Base-by-base conservation (phyloP, 2,329 filamentous ascomycete species). In the Sporothrix luriei region DNA sequence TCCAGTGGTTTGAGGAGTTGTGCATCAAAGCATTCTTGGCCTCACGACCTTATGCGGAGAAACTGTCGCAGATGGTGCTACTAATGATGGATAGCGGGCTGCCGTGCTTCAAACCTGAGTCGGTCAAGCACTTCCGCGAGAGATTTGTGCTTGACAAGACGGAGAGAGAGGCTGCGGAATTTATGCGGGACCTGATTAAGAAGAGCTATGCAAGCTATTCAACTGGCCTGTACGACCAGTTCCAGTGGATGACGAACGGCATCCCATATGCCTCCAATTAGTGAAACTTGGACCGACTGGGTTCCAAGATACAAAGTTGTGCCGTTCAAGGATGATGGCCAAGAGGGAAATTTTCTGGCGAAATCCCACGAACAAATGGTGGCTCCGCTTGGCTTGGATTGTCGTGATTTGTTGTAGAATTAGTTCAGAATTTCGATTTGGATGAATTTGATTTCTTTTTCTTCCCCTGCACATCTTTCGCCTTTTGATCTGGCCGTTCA, bases 81-180 rank as follows among this genome's bases (percentile, higher is more conserved):
- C 85, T 97, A 77, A 99, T 99, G 96, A 89, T 98, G 82, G 95
- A 97, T 77, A 95, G 91, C 74, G 95, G 95, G 0, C 80, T 99
- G 75, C 95, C 95, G 7, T 99, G 95, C 82, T 99, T 99, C 85
- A 98, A 97, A 80, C 94, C 94, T 0, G 92, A 97, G 79, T 97
- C 91, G 14, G 90, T 99, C 72, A 88, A 91, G 79, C 93, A 97
- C 80, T 97, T 99, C 82, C 89, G 88, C 73, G 92, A 97, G 75
- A 84, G 95, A 16, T 98, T 99, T 79, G 94, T 97, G 70, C 82
- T 97, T 69, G 95, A 98, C 70, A 94, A 91, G 84, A 92, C 83
- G 69, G 95, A 99, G 80, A 86, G 93, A 62, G 95, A 99, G 80
- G 95, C 96, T 0, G 95, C 94, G 0, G 93, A 97, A 72, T 97